Evolutionary conservation across 768 basidiomycete species (phyloP), one percentile per base, ranked within the genome.

Genomic region (Gymnopilus dilepis): DNA sequence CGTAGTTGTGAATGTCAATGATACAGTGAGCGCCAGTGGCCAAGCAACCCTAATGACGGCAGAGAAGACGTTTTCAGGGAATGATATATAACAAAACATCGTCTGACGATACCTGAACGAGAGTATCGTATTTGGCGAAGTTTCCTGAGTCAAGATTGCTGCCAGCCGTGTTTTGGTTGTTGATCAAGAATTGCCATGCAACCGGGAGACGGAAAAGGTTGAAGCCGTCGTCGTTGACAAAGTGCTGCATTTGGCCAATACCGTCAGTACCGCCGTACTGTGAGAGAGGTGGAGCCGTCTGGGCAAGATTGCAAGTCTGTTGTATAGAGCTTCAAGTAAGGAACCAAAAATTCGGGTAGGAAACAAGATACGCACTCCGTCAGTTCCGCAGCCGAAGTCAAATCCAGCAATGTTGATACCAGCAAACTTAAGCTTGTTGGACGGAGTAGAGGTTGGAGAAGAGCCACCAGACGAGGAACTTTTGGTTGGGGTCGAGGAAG

Each of bases 1-100:
- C 87, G 58, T 86, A 87, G 70, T 86, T 88, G 71, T 86, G 85
- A 40, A 83, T 77, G 70, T 87, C 86, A 52, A 88, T 78, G 65
- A 82, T 82, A 60, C 82, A 87, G 45, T 72, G 75, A 13, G 84
- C 82, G 0, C 85, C 85, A 2, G 82, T 80, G 6, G 61, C 69
- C 64, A 88, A 69, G 65, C 82, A 82, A 0, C 73, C 71, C 73
- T 73, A 58, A 58, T 53, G 4, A 31, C 17, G n/a, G 15, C 15
- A 31, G 47, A 19, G 19, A 48, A 26, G 13, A 26, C 2, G 33
- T 24, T n/a, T n/a, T n/a, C 7, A 62, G 31, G 8, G 13, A 2
- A 2, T 22, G 3, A 26, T 21, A 56, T 28, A n/a, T 56, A 24
- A 22, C 13, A 24, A 26, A 26, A 33, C 34, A 7, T 7, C 33